Base-by-base conservation (phyloP, 2,329 filamentous ascomycete genomes). In the Aspergillus sergii region DNA sequence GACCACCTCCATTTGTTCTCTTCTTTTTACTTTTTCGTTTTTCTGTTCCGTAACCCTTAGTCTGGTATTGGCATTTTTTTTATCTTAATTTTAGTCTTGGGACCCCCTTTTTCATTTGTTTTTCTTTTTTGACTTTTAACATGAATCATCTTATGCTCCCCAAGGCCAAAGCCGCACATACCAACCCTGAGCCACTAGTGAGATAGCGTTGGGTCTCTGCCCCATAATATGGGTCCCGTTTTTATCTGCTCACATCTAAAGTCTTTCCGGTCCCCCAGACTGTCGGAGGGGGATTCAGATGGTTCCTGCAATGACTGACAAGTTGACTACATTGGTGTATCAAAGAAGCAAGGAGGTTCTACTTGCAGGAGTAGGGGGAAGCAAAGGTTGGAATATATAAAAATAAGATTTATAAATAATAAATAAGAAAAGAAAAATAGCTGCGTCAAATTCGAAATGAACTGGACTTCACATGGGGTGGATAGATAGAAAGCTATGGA, bases 81-180 rank as follows among this genome's bases (percentile, higher is more conserved):
- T 36, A 28, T 28, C 7, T 28, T 28, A 28, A 28, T 6, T 28
- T 14, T 14, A 36, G 14, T 7, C 34, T 21, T 21, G 12, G 14
- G 28, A 9, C 21, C 50, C 30, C 50, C 50, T 32, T 60, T 54
- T 55, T 36, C 32, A 39, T 50, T 60, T 26, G 19, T 41, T 45
- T 55, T 21, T 39, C 28, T 9, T 60, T 45, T 55, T 41, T 59
- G 34, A 48, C 32, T 32, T 54, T 51, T 51, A 30, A 53, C 32
- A n/a, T 48, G 51, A 45, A 36, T 46, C 41, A n/a, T 59, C 12
- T 41, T 30, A 26, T 50, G 30, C 12, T 19, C 16, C 48, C 45
- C 19, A n/a, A 32, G 26, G 23, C 26, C 32, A 69, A 69, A 65
- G 65, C 69, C 69, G 70, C 70, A 70, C 65, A 66, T 69, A 65